These are phyloP conservation scores for Trichoderma sp. DNA, from an alignment of 2,329 filamentous ascomycete genomes.

Conservation along the genomic window DNA sequence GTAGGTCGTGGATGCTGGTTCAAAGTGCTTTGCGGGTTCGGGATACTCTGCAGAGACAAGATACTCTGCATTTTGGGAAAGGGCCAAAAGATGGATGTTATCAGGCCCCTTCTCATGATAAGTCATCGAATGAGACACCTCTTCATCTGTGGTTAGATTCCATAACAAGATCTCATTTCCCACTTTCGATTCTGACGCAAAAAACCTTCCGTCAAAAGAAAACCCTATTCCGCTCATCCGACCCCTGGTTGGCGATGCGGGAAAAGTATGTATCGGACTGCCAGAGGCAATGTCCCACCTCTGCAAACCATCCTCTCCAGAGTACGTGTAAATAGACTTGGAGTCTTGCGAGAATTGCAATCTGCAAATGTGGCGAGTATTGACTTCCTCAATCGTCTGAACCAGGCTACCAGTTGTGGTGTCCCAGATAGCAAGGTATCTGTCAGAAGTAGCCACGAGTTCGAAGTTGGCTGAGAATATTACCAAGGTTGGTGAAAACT, in stretches of 20 bases:
- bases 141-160: no score
- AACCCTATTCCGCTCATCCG: neutral
- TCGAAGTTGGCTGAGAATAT: no score
- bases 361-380: neutral
- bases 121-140: no score
- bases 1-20: neutral
- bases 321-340: neutral
- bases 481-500: no score
- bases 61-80: no score
- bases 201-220: neutral
- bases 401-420: no score
- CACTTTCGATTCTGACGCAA: neutral
- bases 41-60: neutral
- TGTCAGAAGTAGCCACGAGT: no score
- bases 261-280: neutral
- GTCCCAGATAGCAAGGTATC: no score
- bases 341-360: neutral
- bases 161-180: neutral
- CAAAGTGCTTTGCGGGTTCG: neutral
- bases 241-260: neutral
- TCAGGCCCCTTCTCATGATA: no score
- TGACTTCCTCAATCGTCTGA: neutral
- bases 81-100: no score
- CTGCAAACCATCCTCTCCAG: neutral
- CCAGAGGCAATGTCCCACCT: neutral